Evolutionary conservation across 73 alveolate species (phyloP), one percentile per base, ranked within the genome.

Genomic region (Paramecium tetraurelia): DNA sequence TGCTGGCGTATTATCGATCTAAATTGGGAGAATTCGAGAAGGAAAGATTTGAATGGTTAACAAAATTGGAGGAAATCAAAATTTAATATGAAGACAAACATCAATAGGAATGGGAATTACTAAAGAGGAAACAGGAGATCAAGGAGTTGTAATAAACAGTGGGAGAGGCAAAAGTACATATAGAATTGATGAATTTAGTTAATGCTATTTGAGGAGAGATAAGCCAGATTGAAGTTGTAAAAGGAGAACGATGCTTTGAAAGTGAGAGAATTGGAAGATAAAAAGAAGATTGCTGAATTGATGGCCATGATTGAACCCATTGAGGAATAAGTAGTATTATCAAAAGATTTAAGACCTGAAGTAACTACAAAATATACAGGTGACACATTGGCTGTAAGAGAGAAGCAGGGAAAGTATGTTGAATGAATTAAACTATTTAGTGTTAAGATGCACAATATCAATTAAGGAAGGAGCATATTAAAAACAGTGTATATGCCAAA

Each of bases 401-500:
- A 72, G 18, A 72, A 72, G 20, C 22, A 33, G 16, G 86, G 86
- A 35, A 33, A 72, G 86, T 72, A 72, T 72, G 2, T n/a, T 16
- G 5, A 16, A 35, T 21, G 6, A 8, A 5, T 16, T 8, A 36
- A 36, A 35, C 8, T 53, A 53, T 53, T 33, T 72, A 72, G 86
- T 72, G 86, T 40, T 36, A 80, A 80, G 57, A 80, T 80, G 90
- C 90, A 80, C 7, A 41, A 46, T 44, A 63, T 80, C 29, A 63
- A 63, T 44, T 24, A 80, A 46, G 90, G 90, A 0, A 80, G 57
- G 14, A 80, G 76, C 7, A 80, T 80, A 22, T 48, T 80, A 48
- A 80, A 80, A 46, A 80, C 90, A 31, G 90, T 80, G n/a, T 80
- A 80, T 63, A 80, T 80, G 90, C 90, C 90, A 20, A 80, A 80